Evolutionary conservation across 73 alveolate species (phyloP).

Genomic region (Paramecium caudatum): DNA sequence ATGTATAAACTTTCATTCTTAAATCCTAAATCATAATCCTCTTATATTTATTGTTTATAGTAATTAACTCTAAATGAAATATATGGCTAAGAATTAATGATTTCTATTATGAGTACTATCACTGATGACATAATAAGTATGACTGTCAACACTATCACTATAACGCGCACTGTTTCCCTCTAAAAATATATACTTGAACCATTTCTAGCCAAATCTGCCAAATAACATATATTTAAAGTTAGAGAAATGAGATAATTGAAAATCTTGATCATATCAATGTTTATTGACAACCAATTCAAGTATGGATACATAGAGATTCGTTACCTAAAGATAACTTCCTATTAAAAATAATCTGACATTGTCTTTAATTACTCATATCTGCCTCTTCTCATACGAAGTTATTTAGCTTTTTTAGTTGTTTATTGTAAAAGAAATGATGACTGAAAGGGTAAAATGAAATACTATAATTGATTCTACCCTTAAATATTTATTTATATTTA

Average conservation of each 20-base stretch:
- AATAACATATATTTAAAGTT: constrained; percentile 35
- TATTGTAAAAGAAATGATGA: constrained; percentile 3
- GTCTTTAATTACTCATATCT: constrained; percentile 7
- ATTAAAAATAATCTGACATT: constrained; percentile 30
- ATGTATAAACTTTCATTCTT: not conserved
- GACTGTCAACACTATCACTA: constrained; percentile 7
- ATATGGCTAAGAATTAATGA: constrained; percentile 37
- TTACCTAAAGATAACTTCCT: constrained; percentile 45
- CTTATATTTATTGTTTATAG: not conserved
- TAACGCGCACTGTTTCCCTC: not conserved
- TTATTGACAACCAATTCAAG: constrained; percentile 20
- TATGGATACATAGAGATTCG: not conserved
- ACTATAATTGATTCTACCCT: not conserved
- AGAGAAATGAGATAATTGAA: constrained; percentile 24
- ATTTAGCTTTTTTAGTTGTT: constrained; percentile 45
- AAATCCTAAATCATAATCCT: constrained; percentile 15
- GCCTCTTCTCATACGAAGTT: not conserved
- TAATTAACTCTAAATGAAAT: constrained; percentile 27
- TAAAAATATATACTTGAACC: not conserved
- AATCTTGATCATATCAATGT: not conserved
- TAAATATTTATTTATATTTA: constrained; percentile 30
- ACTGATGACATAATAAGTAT: not conserved
- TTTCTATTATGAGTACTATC: not conserved
- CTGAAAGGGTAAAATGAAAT: constrained; percentile 45
- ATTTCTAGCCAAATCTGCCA: constrained; percentile 1